Percentiles rank a stretch among this genome's conserved stretches.
phyloP scores from a whole-genome alignment of 208 protist genomes.

The Crithidia bombi region DNA sequence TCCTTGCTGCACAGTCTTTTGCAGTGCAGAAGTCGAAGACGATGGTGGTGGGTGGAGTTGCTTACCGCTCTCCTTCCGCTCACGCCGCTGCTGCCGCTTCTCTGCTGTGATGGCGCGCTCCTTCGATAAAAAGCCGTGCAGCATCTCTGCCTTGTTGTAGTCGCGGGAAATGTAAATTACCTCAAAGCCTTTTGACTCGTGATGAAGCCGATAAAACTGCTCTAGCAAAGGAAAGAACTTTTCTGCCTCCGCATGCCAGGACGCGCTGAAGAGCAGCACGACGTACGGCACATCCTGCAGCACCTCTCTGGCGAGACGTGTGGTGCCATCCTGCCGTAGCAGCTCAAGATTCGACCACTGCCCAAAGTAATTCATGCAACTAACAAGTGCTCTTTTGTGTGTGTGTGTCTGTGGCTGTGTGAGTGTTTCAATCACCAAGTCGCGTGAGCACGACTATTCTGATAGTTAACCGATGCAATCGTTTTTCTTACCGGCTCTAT shows the following conservation, averaged over 20 bases:
- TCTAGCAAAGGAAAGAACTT: slow-evolving; percentile 27
- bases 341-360: slow-evolving; percentile 49
- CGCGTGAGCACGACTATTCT: too few species aligned
- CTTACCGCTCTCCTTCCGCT: not conserved
- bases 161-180: slow-evolving; percentile 32
- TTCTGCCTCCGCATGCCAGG: slow-evolving; percentile 23
- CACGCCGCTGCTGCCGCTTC: slow-evolving; percentile 5
- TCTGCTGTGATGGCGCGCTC: slow-evolving; percentile 14
- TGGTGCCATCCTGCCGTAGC: slow-evolving; percentile 35
- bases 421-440: too few species aligned
- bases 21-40: not conserved
- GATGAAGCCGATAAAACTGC: slow-evolving; percentile 35
- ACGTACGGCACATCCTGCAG: slow-evolving; percentile 30
- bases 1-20: too few species aligned
- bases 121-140: slow-evolving; percentile 15
- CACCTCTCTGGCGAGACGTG: slow-evolving; percentile 29
- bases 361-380: slow-evolving; percentile 46
- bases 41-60: not conserved
- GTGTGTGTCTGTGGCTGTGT: slow-evolving; percentile 12
- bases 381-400: too few species aligned
- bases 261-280: slow-evolving; percentile 40
- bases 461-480: too few species aligned
- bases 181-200: slow-evolving; percentile 28
- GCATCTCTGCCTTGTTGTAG: slow-evolving; percentile 32
- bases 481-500: slow-evolving; percentile 5